These are phyloP conservation scores for Vicia faba DNA, from an alignment of 306 rosid species.

Conservation along the genomic window DNA sequence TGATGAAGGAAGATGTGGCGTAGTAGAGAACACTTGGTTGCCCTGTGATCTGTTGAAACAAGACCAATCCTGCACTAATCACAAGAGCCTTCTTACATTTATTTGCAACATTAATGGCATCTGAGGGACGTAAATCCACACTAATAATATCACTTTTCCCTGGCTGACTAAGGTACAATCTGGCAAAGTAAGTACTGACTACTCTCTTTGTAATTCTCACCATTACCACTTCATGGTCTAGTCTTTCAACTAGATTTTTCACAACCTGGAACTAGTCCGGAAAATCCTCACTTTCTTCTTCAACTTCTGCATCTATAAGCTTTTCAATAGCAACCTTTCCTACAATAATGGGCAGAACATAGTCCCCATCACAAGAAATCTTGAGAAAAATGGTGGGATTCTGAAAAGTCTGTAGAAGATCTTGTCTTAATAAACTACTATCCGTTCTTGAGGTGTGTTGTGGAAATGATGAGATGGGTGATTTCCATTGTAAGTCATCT, in stretches of 20 bases:
- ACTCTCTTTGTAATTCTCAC: slow-evolving; percentile 87
- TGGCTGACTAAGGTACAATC: slow-evolving; percentile 79
- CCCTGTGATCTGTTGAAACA: slow-evolving; percentile 99
- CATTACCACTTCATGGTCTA: slow-evolving; percentile 80
- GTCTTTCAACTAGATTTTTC: slow-evolving; percentile 63
- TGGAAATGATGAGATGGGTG: slow-evolving; percentile 45
- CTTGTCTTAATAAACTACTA: slow-evolving; percentile 46
- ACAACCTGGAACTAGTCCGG: slow-evolving; percentile 73
- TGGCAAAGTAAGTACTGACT: slow-evolving; percentile 82
- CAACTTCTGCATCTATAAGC: slow-evolving; percentile 61
- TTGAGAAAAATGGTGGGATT: slow-evolving; percentile 90
- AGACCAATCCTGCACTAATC: slow-evolving; percentile 80
- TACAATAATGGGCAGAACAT: slow-evolving; percentile 87
- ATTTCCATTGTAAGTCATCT: slow-evolving; percentile 50
- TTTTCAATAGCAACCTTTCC: slow-evolving; percentile 82
- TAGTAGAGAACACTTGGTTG: slow-evolving; percentile 98
- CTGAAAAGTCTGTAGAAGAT: slow-evolving; percentile 71
- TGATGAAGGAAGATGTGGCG: no score
- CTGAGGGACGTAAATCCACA: slow-evolving; percentile 94
- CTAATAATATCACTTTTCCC: slow-evolving; percentile 67
- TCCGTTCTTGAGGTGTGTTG: slow-evolving; percentile 36
- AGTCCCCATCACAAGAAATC: slow-evolving; percentile 90
- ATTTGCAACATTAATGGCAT: slow-evolving; percentile 87
- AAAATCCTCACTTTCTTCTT: slow-evolving; percentile 56
- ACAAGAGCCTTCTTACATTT: slow-evolving; percentile 88